Base-by-base conservation (phyloP, 306 rosid genomes). In the Senna tora region DNA sequence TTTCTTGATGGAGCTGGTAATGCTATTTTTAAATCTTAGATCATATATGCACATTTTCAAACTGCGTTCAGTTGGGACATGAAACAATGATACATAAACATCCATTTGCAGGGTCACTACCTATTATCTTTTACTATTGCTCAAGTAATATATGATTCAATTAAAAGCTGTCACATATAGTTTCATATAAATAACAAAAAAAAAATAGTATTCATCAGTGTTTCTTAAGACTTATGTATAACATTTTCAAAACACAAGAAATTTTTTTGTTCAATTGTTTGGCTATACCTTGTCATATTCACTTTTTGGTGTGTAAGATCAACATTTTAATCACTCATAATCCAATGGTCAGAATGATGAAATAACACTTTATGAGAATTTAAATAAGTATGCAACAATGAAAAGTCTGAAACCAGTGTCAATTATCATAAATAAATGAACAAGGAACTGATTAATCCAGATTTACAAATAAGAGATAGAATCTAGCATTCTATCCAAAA, bases 1-100 rank as follows among this genome's bases (percentile, higher is more conserved):
- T 25, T 25, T 25, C 30, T 25, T n/a, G n/a, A n/a, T n/a, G n/a
- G n/a, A n/a, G n/a, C n/a, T n/a, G n/a, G n/a, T n/a, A n/a, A n/a
- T n/a, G n/a, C n/a, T n/a, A n/a, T n/a, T n/a, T n/a, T n/a, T 25
- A 33, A 68, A 66, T 46, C 54, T 45, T 46, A 61, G 19, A 65
- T 71, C 56, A 43, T 5, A 77, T 45, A 51, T 46, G 6, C 45
- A 64, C 55, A 75, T 47, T 61, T 51, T 33, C 75, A 65, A 75
- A 81, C 46, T 41, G 50, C 60, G 41, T 65, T 33, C 39, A 28
- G 65, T 10, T 61, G 20, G 41, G 41, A 20, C 34, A 72, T 32
- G 54, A 75, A 51, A 65, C 43, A 65, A 7, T 25, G n/a, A 9
- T 15, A 53, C 39, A 75, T 21, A 53, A 30, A 64, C 60, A 74